Percentiles rank a stretch among this genome's conserved stretches.
Conservation (phyloP, 371 early-diverging fungal genomes). For the Funneliformis caledonium region DNA sequence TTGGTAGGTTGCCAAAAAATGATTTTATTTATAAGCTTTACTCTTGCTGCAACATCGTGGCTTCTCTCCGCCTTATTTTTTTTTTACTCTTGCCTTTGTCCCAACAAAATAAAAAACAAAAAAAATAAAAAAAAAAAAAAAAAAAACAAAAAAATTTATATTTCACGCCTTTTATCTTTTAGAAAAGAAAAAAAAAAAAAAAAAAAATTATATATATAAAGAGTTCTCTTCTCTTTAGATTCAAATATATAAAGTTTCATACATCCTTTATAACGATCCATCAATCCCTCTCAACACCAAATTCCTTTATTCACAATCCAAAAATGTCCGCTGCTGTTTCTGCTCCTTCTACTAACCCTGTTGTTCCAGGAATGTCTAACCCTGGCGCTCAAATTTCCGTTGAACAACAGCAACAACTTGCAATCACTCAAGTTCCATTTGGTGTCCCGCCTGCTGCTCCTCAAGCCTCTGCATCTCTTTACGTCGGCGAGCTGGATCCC, state of each 20-base stretch:
- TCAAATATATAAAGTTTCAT: background rate
- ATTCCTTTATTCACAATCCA: conserved; percentile 41
- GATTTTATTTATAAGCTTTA: conserved; percentile 19
- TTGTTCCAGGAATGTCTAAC: conserved; percentile 41
- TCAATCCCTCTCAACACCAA: conserved; percentile 60
- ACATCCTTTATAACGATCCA: conserved; percentile 43
- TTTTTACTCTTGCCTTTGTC: conserved; percentile 32
- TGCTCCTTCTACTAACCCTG: conserved; percentile 53
- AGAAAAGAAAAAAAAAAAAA: conserved; percentile 28
- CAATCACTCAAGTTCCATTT: conserved; percentile 51
- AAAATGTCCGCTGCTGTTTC: conserved; percentile 51
- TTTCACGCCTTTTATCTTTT: conserved; percentile 24
- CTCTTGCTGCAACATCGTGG: conserved; percentile 12
- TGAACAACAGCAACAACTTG: conserved; percentile 66
- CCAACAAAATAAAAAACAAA: conserved; percentile 42
- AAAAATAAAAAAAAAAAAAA: conserved; percentile 49
- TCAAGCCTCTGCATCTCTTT: conserved; percentile 76
- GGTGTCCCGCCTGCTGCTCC: conserved; percentile 53
- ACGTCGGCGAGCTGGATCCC: conserved; percentile 92
- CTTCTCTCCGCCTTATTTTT: conserved; percentile 35
- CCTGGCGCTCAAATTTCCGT: conserved; percentile 46
- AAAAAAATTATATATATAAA: background rate
- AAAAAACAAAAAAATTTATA: conserved; percentile 54
- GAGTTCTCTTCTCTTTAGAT: background rate
- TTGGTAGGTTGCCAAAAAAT: background rate